Conservation (phyloP, 2,329 filamentous ascomycete species). For the Polychaeton citri region DNA sequence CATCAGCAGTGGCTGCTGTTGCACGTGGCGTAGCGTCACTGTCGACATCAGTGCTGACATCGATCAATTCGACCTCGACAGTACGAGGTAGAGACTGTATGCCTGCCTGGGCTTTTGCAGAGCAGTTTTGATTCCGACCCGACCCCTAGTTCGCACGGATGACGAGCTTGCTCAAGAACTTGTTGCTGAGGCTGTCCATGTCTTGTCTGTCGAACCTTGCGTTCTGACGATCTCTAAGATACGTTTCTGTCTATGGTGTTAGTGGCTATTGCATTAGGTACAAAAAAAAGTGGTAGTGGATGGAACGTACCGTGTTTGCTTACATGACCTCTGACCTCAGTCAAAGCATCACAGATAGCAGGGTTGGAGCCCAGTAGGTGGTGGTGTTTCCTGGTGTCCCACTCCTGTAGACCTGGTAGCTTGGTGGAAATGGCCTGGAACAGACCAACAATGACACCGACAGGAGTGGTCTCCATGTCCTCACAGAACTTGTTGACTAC, state of each 20-base stretch:
- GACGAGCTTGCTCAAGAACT: constrained; percentile 91
- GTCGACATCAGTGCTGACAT: not conserved
- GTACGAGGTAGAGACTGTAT: not conserved
- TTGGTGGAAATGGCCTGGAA: constrained; percentile 98
- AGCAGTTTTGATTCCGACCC: not conserved
- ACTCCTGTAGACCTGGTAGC: constrained; percentile 80
- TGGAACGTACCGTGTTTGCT: constrained; percentile 71
- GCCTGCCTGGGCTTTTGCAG: not conserved
- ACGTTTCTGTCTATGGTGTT: constrained; percentile 51
- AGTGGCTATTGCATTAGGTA: constrained; percentile 2
- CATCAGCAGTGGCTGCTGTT: not conserved
- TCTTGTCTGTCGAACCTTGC: constrained; percentile 80
- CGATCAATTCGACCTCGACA: not conserved
- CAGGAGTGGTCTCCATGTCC: constrained; percentile 92
- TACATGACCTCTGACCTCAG: constrained; percentile 84
- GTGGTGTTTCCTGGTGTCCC: constrained; percentile 85
- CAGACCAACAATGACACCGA: constrained; percentile 88
- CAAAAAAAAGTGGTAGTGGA: not conserved
- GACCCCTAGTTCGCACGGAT: constrained; percentile 67
- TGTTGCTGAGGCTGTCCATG: constrained; percentile 92
- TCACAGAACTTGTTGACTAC: constrained; percentile 88
- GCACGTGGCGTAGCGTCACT: not conserved
- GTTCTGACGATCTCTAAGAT: constrained; percentile 66
- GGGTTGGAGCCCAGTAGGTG: constrained; percentile 81
- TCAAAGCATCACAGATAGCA: constrained; percentile 91